Evolutionary conservation across 75 land plant genomes (phyloP).

Genomic region (Selaginella tamariscina): DNA sequence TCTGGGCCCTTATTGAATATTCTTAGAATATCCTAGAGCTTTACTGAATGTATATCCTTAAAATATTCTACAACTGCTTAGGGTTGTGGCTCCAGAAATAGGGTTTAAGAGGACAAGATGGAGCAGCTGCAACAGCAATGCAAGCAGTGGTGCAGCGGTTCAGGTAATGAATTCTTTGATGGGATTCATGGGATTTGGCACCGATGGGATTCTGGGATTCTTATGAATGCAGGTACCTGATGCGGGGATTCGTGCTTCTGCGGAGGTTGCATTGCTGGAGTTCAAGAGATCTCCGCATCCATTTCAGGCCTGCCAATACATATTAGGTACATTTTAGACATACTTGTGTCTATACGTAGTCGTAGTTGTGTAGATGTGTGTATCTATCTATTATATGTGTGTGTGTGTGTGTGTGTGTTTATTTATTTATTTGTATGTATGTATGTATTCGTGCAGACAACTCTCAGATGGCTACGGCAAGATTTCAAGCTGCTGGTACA

Average conservation of each 20-base stretch:
- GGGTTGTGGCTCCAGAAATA: neutral
- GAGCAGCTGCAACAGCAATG: neutral
- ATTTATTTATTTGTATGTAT: constrained; percentile 8
- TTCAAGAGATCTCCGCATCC: constrained; percentile 63
- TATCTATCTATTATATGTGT: neutral
- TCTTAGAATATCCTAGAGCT: too few relatives aligned
- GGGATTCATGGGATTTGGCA: too few relatives aligned
- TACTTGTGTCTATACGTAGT: neutral
- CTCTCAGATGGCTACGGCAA: constrained; percentile 74
- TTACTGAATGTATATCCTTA: too few relatives aligned
- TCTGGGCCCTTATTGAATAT: too few relatives aligned
- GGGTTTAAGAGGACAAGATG: neutral
- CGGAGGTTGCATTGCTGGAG: constrained; percentile 54
- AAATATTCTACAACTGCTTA: neutral
- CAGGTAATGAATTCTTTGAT: too few relatives aligned
- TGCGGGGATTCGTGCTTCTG: constrained; percentile 37
- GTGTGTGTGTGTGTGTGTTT: neutral
- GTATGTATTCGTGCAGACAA: too few relatives aligned
- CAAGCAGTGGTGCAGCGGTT: neutral
- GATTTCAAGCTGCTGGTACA: constrained; percentile 86
- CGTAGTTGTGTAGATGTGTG: neutral
- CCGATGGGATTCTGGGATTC: too few relatives aligned
- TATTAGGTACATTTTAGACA: constrained; percentile 46
- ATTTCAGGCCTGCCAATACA: constrained; percentile 58
- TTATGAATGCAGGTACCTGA: constrained; percentile 46